Base-by-base conservation (phyloP, 140 eudicot genomes). In the Cichorium intybus region DNA sequence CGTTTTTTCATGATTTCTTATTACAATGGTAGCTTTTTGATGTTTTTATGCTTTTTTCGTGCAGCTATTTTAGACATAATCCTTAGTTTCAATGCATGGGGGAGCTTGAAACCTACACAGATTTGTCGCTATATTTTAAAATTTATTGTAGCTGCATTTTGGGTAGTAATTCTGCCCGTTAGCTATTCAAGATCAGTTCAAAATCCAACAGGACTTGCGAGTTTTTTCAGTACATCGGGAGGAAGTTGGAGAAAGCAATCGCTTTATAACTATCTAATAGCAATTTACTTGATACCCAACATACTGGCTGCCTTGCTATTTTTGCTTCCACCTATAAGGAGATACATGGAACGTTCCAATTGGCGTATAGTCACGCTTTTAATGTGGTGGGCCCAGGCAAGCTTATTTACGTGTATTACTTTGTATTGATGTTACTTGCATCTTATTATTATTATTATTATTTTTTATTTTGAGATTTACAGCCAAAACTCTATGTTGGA, bases 311-410 rank as follows among this genome's bases (percentile, higher is more conserved):
- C 64, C 41, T 24, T 94, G 18, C 68, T 94, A 24, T 94, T 94
- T 80, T 63, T 94, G 70, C 80, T 94, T 77, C 99, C 99, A 51
- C 82, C 84, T 26, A 46, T 94, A 52, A 76, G 99, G 82, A 86
- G 89, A 69, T 74, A 85, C 51, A 70, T 94, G 95, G 99, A 94
- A 71, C 94, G 97, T 49, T 94, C 99, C 39, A 86, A 89, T 81
- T 86, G 88, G 88, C 80, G 84, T 9, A 80, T 94, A 52, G 62
- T 94, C 61, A 74, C 55, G 62, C 76, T 94, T 59, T 64, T 94
- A 4, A 89, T 89, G 95, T 94, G 99, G 99, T 94, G 99, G 99
- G 86, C 97, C 15, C 99, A 93, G 95, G 99, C 66, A 84, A 78
- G 93, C 64, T 54, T 56, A 17, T 53, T 67, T 51, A 27, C 51